Percentiles rank a stretch among this genome's conserved stretches.
Conservation (phyloP, 768 basidiomycete species). For the Russula brevipes region DNA sequence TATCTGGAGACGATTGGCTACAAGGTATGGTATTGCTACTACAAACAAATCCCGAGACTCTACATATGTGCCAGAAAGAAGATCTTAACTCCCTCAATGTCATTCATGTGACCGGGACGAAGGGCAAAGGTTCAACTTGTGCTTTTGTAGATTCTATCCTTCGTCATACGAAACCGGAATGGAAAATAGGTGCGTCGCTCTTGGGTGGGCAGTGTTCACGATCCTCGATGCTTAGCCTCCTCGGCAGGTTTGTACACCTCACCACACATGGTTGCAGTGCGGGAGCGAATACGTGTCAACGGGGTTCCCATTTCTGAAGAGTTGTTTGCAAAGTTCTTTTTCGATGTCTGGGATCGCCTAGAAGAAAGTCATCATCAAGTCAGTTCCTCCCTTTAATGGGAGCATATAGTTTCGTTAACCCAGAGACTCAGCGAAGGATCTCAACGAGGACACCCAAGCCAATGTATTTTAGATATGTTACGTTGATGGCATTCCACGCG, state of each 20-base stretch:
- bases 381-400: slow-evolving; percentile 25
- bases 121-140: slow-evolving; percentile 96
- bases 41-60: slow-evolving; percentile 21
- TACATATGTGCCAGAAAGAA: slow-evolving; percentile 47
- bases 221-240: neutral
- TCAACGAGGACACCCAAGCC: slow-evolving; percentile 66
- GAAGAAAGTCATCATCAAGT: slow-evolving; percentile 60
- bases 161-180: slow-evolving; percentile 62
- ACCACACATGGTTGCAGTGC: slow-evolving; percentile 91
- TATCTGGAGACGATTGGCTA: slow-evolving; percentile 87
- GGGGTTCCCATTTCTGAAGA: slow-evolving; percentile 86
- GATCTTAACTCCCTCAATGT: slow-evolving; percentile 88
- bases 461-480: slow-evolving; percentile 90
- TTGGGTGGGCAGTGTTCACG: neutral
- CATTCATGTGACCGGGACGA: slow-evolving; percentile 95
- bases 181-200: slow-evolving; percentile 66
- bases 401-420: neutral
- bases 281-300: slow-evolving; percentile 93
- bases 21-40: slow-evolving; percentile 46
- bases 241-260: slow-evolving; percentile 86
- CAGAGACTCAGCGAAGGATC: slow-evolving; percentile 39
- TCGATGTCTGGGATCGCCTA: slow-evolving; percentile 90
- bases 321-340: slow-evolving; percentile 86
- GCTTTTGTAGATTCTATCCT: slow-evolving; percentile 89
- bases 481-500: slow-evolving; percentile 85